Base-by-base conservation (phyloP, 2,329 filamentous ascomycete genomes). In the Scedosporium minutisporum region DNA sequence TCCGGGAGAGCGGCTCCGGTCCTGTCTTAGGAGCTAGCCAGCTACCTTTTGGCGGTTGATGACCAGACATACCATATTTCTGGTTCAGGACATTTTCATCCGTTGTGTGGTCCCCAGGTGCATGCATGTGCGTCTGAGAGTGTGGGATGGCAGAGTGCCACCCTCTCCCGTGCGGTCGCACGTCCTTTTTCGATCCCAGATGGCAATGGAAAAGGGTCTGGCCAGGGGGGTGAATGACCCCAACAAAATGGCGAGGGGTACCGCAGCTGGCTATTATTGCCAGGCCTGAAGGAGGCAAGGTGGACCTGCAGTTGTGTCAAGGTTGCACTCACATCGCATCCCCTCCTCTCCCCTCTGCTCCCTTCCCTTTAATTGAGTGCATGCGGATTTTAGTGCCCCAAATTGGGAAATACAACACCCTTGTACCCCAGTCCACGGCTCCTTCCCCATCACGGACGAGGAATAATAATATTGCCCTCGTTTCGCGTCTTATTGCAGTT, bases 401-500 rank as follows among this genome's bases (percentile, higher is more conserved):
- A 21, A n/a, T 53, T 12, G 5, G 21, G 48, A 53, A 21, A 10
- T 21, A 21, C 48, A 53, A 53, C 21, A 9, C n/a, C n/a, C 23
- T 23, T n/a, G 23, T 23, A n/a, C 23, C 21, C 10, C 48, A 4
- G n/a, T 21, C 48, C 7, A 12, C n/a, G 48, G 21, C 48, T 21
- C n/a, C n/a, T 25, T 53, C n/a, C n/a, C 48, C 21, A 18, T 25
- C 48, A 23, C 21, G 29, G 57, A 60, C 51, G 5, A 62, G 25
- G 18, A 51, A 51, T 10, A 61, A 33, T 48, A 51, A 18, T 44
- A 46, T 61, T 61, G 58, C 58, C 9, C 25, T 51, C 9, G 58
- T 51, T 51, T 33, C 42, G 48, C 60, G 57, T 63, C 48, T 46
- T 44, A 53, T 53, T 53, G 48, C 48, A n/a, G n/a, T 27, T 53